phyloP scores from a whole-genome alignment of 2,329 filamentous ascomycete species.

The Hypoxylon sp. region DNA sequence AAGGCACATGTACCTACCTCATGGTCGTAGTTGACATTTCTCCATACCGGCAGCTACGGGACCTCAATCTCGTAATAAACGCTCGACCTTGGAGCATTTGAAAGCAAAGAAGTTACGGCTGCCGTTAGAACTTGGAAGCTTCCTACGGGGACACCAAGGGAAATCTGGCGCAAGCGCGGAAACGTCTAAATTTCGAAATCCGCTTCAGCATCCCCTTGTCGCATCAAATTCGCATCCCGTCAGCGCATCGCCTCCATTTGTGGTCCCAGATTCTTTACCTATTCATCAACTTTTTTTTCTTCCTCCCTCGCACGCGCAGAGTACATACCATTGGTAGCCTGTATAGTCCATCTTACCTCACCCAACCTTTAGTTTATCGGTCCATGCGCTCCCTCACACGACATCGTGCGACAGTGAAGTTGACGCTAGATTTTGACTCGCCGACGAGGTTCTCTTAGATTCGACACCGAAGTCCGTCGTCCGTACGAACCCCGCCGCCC shows the following conservation, averaged over 20 bases:
- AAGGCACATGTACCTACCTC: constrained; percentile 15
- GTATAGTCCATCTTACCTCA: constrained; percentile 5
- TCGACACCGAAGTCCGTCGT: constrained; percentile 20
- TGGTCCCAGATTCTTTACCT: constrained; percentile 31
- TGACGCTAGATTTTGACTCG: constrained; percentile 15
- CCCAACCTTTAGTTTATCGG: constrained; percentile 2
- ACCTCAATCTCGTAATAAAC: constrained; percentile 22
- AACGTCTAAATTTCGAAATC: constrained; percentile 30
- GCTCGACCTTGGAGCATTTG: constrained; percentile 2
- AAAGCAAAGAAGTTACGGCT: constrained; percentile 18
- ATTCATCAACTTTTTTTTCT: constrained; percentile 19
- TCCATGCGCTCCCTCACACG: constrained; percentile 16
- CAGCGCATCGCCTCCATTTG: constrained; percentile 43
- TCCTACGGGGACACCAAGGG: constrained; percentile 3
- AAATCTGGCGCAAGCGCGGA: constrained; percentile 18
- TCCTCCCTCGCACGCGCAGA: constrained; percentile 6
- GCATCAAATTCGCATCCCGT: constrained; percentile 39
- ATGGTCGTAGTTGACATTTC: constrained; percentile 18
- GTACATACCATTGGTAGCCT: neutral
- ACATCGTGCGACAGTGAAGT: constrained; percentile 26
- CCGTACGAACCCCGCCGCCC: constrained; percentile 13
- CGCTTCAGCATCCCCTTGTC: constrained; percentile 37
- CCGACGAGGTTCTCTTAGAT: constrained; percentile 21
- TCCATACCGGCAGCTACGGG: constrained; percentile 37
- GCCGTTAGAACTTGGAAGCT: constrained; percentile 11